These are phyloP conservation scores for Vaccinium macrocarpon DNA, from an alignment of 148 eudicot species.

Conservation along the genomic window DNA sequence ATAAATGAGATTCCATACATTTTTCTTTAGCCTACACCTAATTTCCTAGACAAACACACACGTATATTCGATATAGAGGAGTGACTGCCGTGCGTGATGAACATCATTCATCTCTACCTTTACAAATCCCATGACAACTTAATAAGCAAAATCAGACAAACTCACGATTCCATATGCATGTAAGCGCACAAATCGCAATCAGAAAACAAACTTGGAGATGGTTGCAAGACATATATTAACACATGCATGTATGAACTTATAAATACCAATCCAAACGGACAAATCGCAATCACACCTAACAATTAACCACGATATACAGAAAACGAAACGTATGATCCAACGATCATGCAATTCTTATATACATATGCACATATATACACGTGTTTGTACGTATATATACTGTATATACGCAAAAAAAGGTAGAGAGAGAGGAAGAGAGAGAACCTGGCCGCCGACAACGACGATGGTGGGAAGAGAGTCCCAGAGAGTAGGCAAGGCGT, in stretches of 20 bases:
- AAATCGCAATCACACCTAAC: background rate
- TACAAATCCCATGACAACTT: background rate
- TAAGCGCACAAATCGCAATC: background rate
- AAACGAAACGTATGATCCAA: background rate
- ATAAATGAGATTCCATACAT: background rate
- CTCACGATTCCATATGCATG: background rate
- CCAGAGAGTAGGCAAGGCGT: conserved; percentile 45
- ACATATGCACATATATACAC: background rate
- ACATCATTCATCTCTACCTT: too few relatives aligned
- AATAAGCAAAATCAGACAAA: background rate
- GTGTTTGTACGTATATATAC: background rate
- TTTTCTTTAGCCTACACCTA: background rate
- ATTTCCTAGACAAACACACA: too few relatives aligned
- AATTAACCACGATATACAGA: background rate
- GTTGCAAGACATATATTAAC: background rate
- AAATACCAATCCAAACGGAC: background rate
- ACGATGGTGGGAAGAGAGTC: conserved; percentile 58
- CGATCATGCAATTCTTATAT: background rate
- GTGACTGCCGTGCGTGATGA: too few relatives aligned
- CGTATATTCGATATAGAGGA: too few relatives aligned
- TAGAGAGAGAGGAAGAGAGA: background rate
- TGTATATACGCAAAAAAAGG: background rate
- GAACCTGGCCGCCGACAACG: conserved; percentile 74
- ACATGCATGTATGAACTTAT: background rate
- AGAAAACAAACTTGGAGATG: background rate